A percentile compares a stretch with the other conserved stretches of the same genome.
These are phyloP conservation scores for Claviceps humidiphila DNA, from an alignment of 2,329 filamentous ascomycete species.

Conservation along the genomic window DNA sequence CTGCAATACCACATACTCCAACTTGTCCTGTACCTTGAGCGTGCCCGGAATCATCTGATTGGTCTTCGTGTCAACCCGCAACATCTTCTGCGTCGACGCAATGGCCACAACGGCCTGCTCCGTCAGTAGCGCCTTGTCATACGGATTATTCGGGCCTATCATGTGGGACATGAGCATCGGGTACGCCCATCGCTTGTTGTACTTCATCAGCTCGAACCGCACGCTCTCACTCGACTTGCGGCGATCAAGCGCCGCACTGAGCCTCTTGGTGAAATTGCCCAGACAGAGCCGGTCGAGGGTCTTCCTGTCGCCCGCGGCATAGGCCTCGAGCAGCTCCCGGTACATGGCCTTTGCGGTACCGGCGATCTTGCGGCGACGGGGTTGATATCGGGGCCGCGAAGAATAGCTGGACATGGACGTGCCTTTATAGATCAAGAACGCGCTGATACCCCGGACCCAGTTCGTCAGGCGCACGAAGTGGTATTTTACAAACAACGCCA, in stretches of 20 bases:
- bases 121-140: constrained; percentile 22
- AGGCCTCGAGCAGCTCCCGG: constrained; percentile 44
- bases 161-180: constrained; percentile 44
- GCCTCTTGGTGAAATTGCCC: constrained; percentile 34
- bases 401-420: constrained; percentile 32
- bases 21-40: constrained; percentile 37
- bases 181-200: constrained; percentile 27
- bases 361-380: constrained; percentile 27
- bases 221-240: constrained; percentile 33
- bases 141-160: constrained; percentile 31
- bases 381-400: constrained; percentile 29
- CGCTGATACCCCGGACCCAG: constrained; percentile 21
- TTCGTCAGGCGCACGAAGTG: constrained; percentile 23
- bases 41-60: constrained; percentile 30
- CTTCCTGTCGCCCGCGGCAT: constrained; percentile 43
- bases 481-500: constrained; percentile 20
- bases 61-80: constrained; percentile 24
- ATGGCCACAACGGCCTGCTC: constrained; percentile 49
- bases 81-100: constrained; percentile 40
- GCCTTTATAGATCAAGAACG: constrained; percentile 26
- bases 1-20: constrained; percentile 54
- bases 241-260: constrained; percentile 39
- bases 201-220: constrained; percentile 41
- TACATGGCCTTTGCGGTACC: constrained; percentile 47
- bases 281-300: constrained; percentile 41